These are phyloP conservation scores for Chloranthus sessilifolius DNA, from an alignment of 164 flowering plant genomes.

Conservation along the genomic window DNA sequence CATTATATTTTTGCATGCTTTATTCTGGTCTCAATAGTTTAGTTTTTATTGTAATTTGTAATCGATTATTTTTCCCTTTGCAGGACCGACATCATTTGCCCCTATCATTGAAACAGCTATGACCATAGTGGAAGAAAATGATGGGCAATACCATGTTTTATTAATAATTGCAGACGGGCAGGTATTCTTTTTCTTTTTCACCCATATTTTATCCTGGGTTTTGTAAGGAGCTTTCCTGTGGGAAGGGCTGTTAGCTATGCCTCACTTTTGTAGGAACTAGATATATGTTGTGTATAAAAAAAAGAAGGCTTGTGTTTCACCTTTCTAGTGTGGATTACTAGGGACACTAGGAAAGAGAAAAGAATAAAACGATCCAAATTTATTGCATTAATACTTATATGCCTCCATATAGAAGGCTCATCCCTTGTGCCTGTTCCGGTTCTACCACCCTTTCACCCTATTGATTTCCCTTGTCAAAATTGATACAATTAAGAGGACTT, in stretches of 20 bases:
- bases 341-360: not conserved
- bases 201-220: not conserved
- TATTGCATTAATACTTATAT: no score
- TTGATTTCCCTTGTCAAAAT: no score
- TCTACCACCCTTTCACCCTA: no score
- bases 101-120: conserved; percentile 87
- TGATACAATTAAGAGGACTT: no score
- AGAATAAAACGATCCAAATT: not conserved
- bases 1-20: not conserved
- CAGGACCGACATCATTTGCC: conserved; percentile 98
- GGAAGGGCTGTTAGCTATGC: no score
- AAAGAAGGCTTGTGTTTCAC: not conserved
- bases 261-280: no score
- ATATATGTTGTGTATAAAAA: no score
- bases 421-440: no score
- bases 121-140: conserved; percentile 79
- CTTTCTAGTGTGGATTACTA: not conserved
- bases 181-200: conserved; percentile 32
- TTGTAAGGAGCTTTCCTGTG: no score
- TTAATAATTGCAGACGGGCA: conserved; percentile 98
- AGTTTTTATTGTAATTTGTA: not conserved
- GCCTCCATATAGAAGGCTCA: no score
- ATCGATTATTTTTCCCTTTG: not conserved
- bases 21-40: not conserved
- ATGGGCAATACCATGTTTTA: conserved; percentile 93